Conservation (phyloP, 1,139 yeast genomes). For the Debaryomyces robertsiae region DNA sequence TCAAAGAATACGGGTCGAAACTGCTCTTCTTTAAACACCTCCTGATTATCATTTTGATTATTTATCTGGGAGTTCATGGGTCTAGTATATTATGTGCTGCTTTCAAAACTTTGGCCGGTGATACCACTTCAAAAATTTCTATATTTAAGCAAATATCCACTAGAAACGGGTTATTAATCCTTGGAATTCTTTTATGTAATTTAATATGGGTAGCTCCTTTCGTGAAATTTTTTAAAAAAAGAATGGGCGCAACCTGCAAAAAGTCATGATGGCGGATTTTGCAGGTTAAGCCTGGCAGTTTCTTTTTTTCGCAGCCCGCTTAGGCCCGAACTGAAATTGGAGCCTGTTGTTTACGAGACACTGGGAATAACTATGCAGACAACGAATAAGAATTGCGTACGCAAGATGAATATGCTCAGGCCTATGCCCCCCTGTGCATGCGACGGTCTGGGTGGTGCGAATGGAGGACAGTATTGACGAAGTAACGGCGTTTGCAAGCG, state of each 20-base stretch:
- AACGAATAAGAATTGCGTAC: too few relatives aligned
- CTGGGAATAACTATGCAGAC: too few relatives aligned
- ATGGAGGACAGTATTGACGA: too few relatives aligned
- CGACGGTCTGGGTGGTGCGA: too few relatives aligned
- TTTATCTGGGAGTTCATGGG: slow-evolving; percentile 23
- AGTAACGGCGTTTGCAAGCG: too few relatives aligned
- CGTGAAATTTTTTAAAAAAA: slow-evolving; percentile 9
- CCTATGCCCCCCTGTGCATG: too few relatives aligned
- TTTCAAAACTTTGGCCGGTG: not conserved
- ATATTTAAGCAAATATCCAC: not conserved
- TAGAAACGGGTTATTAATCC: slow-evolving; percentile 5
- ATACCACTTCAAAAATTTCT: not conserved
- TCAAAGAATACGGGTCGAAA: slow-evolving; percentile 40
- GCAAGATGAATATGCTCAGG: too few relatives aligned
- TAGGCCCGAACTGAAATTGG: not conserved
- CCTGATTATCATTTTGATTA: slow-evolving; percentile 27
- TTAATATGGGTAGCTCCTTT: slow-evolving; percentile 4
- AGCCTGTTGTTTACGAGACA: not conserved
- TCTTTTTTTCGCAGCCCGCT: slow-evolving; percentile 9
- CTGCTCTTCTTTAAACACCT: slow-evolving; percentile 33
- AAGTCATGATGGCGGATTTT: not conserved
- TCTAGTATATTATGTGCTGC: not conserved
- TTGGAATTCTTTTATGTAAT: slow-evolving; percentile 7
- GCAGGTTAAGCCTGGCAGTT: slow-evolving; percentile 4
- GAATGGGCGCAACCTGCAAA: slow-evolving; percentile 10